Base-by-base conservation (phyloP, 208 protist species). In the Sergeia podlipaevii region DNA sequence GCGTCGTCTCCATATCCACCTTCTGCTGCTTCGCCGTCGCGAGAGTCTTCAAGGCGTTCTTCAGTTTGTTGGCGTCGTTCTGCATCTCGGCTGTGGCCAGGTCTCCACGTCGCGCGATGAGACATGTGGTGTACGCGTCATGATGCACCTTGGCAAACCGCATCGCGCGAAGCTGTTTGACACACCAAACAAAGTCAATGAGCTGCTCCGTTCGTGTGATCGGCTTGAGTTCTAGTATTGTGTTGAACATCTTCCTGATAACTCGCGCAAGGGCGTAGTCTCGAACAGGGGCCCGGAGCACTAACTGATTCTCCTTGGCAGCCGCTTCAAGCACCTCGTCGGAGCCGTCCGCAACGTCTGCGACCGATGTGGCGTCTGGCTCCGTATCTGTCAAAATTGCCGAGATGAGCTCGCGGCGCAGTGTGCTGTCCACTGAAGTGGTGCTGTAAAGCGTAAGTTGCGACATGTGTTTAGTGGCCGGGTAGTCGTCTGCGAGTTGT, bases 341-440 rank as follows among this genome's bases (percentile, higher is more conserved):
- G 11, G 33, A 8, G 5, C 17, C 39, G 45, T 7, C 18, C 15
- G 18, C 41, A 26, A 27, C 23, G 8, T 42, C 36, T 26, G 23
- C 11, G 13, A 46, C 56, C 17, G 51, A 46, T 34, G 39, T 23
- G 20, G 34, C 59, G 28, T 30, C 49, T 29, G 39, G 49, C 24
- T 55, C 47, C 26, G 30, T 49, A 5, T 60, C 45, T n/a, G 50
- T 39, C 21, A 92, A 53, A 0, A 80, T 42, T 0, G 33, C 51
- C 8, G 68, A 43, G 10, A 70, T 66, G 10, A 89, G 61, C 53
- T 89, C 76, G 13, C 42, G 56, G 26, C 71, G 34, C 49, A 85
- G 43, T n/a, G n/a, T n/a, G n/a, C 36, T 47, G 41, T 36, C 24
- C 34, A 32, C 56, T 32, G 17, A 70, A 46, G 15, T 39, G 8